Evolutionary conservation across 2,329 filamentous ascomycete species (phyloP).

Genomic region (Sclerotinia glacialis): DNA sequence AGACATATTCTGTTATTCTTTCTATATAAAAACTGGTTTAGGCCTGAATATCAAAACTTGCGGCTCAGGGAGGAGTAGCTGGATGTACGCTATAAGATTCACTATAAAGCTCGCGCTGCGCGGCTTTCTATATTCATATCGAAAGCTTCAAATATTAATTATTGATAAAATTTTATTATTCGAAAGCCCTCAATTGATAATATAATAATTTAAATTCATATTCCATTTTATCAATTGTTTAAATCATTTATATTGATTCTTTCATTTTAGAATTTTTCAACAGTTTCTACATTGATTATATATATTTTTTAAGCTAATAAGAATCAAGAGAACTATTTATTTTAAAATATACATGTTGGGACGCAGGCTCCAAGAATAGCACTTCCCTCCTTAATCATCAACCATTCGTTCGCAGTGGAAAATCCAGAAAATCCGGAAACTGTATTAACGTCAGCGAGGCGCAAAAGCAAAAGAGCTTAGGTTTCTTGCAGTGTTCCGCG

Average conservation of each 20-base stretch:
- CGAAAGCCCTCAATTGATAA: too few relatives aligned
- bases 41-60: neutral
- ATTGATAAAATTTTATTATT: too few relatives aligned
- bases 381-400: slow-evolving; percentile 20
- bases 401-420: slow-evolving; percentile 11
- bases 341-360: slow-evolving; percentile 15
- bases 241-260: too few relatives aligned
- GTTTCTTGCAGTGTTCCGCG: neutral
- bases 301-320: too few relatives aligned
- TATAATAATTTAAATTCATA: too few relatives aligned
- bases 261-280: too few relatives aligned
- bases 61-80: neutral
- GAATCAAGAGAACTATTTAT: too few relatives aligned
- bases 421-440: slow-evolving; percentile 10
- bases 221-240: too few relatives aligned
- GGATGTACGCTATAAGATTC: neutral
- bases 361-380: slow-evolving; percentile 19
- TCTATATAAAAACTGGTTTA: neutral
- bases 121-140: too few relatives aligned
- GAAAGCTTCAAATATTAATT: too few relatives aligned
- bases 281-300: too few relatives aligned
- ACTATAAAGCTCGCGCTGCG: neutral
- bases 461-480: neutral
- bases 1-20: neutral
- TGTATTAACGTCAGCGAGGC: neutral